Evolutionary conservation across 257 asterid genomes (phyloP).

Genomic region (Ophiorrhiza pumila): DNA sequence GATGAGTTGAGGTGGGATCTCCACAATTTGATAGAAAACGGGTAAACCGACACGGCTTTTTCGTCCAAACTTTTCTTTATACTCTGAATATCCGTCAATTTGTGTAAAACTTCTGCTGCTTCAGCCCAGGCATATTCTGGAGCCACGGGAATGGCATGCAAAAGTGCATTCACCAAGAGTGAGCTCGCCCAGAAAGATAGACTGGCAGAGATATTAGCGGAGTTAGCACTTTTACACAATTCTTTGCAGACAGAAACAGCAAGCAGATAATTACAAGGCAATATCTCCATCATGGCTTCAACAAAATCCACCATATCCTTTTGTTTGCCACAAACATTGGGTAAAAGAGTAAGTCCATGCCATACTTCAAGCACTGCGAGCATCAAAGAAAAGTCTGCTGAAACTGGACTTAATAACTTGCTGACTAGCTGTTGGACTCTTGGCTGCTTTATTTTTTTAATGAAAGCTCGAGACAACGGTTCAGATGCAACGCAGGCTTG

Average conservation of each 20-base stretch:
- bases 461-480: conserved; percentile 35
- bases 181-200: conserved; percentile 45
- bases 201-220: conserved; percentile 14
- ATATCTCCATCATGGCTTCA: conserved; percentile 39
- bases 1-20: conserved; percentile 27
- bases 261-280: conserved; percentile 42
- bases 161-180: conserved; percentile 37
- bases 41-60: conserved; percentile 38
- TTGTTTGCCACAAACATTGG: conserved; percentile 20
- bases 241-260: conserved; percentile 35
- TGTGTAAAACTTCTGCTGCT: conserved; percentile 30
- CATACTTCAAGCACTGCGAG: conserved; percentile 34
- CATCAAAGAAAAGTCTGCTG: conserved; percentile 31
- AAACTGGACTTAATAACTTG: conserved; percentile 34
- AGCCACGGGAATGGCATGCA: conserved; percentile 46
- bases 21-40: conserved; percentile 43
- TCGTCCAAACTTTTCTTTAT: conserved; percentile 29
- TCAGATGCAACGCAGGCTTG: conserved; percentile 25
- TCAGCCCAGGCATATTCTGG: conserved; percentile 45
- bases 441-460: conserved; percentile 37
- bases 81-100: conserved; percentile 21
- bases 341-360: conserved; percentile 32
- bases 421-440: conserved; percentile 30
- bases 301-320: conserved; percentile 35
- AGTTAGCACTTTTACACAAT: conserved; percentile 9